Evolutionary conservation across 495 filamentous ascomycete species (phyloP).

Genomic region (Aspergillus carlsbadensis): DNA sequence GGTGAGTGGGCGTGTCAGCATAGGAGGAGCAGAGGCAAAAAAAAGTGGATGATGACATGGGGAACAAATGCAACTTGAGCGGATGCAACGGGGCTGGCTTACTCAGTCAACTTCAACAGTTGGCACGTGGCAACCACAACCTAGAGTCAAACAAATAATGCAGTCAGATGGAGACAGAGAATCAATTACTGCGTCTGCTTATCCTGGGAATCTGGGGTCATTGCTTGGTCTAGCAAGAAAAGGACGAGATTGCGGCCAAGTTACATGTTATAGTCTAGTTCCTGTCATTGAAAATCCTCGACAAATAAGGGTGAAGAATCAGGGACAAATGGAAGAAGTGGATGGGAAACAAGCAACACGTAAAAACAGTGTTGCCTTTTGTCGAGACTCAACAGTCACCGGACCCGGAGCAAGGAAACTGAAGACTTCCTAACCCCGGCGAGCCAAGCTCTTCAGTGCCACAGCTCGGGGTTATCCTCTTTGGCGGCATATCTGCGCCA

Average conservation of each 20-base stretch:
- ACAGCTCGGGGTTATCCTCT: background rate
- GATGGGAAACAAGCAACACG: constrained; percentile 13
- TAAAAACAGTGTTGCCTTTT: constrained; percentile 11
- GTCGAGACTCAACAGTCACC: too few species aligned
- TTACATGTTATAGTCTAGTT: background rate
- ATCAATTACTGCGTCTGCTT: background rate
- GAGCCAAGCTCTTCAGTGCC: constrained; percentile 4
- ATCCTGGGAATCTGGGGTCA: background rate
- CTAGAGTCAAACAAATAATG: background rate
- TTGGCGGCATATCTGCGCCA: background rate
- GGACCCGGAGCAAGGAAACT: background rate
- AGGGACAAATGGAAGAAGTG: background rate
- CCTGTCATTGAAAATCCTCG: background rate
- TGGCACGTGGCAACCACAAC: constrained; percentile 15
- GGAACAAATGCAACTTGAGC: constrained; percentile 3
- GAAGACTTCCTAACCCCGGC: constrained; percentile 10
- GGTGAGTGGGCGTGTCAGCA: constrained; percentile 15
- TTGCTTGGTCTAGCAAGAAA: constrained; percentile 3
- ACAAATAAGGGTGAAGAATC: background rate
- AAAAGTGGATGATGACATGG: constrained; percentile 16
- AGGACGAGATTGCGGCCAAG: background rate
- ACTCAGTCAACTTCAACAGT: constrained; percentile 7
- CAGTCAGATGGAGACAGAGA: background rate
- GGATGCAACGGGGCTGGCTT: constrained; percentile 11
- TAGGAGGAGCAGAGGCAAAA: constrained; percentile 8